These are phyloP conservation scores for Tylopilus sp. DNA, from an alignment of 768 basidiomycete genomes.

Conservation along the genomic window DNA sequence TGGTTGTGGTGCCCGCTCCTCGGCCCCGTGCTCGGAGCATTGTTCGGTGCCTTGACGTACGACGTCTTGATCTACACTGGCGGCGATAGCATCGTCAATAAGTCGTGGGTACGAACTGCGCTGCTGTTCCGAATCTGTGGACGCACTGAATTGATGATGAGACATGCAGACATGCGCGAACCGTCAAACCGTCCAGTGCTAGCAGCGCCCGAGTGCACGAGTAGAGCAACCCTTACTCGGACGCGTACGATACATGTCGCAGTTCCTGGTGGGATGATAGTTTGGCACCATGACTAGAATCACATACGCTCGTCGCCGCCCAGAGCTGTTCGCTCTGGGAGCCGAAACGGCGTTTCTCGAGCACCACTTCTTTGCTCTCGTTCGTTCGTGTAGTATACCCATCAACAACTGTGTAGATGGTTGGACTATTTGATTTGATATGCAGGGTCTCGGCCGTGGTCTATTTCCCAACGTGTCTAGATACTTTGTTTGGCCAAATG, in stretches of 20 bases:
- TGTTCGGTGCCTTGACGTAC: constrained; percentile 51
- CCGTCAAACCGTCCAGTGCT: neutral
- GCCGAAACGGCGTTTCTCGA: neutral
- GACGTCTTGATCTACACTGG: constrained; percentile 54
- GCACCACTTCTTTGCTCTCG: neutral
- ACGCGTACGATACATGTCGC: neutral
- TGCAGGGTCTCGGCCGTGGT: neutral
- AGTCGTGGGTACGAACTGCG: constrained; percentile 32
- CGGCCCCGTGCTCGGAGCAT: constrained; percentile 51
- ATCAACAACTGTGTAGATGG: too few relatives aligned
- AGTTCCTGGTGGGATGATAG: neutral
- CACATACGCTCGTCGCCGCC: neutral
- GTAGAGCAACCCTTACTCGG: neutral
- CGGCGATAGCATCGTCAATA: constrained; percentile 48
- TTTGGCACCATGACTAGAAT: neutral
- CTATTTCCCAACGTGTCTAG: neutral
- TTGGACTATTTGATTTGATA: too few relatives aligned
- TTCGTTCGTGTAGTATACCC: neutral
- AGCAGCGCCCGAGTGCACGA: neutral
- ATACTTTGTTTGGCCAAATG: neutral
- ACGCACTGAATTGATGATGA: constrained; percentile 2
- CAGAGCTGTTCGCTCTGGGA: neutral
- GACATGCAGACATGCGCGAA: neutral
- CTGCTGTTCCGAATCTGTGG: neutral
- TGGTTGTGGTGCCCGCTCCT: constrained; percentile 66